Evolutionary conservation across 2,329 filamentous ascomycete genomes (phyloP), one percentile per base, ranked within the genome.

Genomic region (Pseudogymnoascus destructans): DNA sequence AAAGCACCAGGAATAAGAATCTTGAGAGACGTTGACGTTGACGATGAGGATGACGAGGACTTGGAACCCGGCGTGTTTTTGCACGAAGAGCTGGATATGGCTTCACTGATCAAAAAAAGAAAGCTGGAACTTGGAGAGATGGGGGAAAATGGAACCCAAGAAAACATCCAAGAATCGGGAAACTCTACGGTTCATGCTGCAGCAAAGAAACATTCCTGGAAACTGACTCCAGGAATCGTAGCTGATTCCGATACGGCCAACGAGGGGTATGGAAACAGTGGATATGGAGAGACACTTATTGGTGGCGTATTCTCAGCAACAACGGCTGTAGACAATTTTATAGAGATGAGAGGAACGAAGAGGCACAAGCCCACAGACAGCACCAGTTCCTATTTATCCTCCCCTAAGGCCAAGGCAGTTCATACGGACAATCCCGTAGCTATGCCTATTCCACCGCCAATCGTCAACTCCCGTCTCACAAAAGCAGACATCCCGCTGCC

Each of bases 261-360:
- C 4, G 30, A 38, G 42, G 3, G 3, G 21, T 7, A 49, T 27
- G 42, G 21, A 2, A 15, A 49, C 13, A 25, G 4, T 56, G 30
- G 10, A 23, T 7, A 56, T 23, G 32, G 21, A 15, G 30, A 21
- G 4, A 56, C 15, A n/a, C 46, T 68, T 3, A 36, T 66, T 6
- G 63, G 60, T 30, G 64, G 58, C n/a, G 36, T 55, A 32, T 74
- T 75, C 63, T 74, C 73, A 61, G 72, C 71, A 23, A 69, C 64
- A 9, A 69, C 68, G 7, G 74, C 75, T 3, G 64, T 81, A 27
- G 70, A 74, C 4, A 75, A 72, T 25, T 82, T 79, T 62, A 77
- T 81, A 71, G 70, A 74, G 55, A 67, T 76, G 6, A 73, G 75
- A 58, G 73, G 75, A 21, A 59, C 60, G 2, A 71, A 69, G 58